A percentile compares a stretch with the other conserved stretches of the same genome.
phyloP scores from a whole-genome alignment of 1,284 basidiomycete genomes.

The Ceratobasidium theobromae region DNA sequence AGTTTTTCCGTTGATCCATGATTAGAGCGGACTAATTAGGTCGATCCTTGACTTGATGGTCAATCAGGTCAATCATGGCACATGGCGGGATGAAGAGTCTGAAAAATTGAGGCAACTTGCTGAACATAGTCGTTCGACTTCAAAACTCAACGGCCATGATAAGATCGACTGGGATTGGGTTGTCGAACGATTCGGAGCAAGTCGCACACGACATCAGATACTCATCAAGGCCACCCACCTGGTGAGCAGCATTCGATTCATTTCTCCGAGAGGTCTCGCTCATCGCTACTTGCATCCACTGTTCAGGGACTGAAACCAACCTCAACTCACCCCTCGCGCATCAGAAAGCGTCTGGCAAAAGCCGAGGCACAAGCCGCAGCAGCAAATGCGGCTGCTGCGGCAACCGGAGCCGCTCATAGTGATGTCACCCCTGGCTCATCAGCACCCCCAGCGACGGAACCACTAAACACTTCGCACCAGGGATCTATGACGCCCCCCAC shows the following conservation, averaged over 20 bases:
- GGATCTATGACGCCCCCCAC: conserved; percentile 23
- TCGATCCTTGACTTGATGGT: not conserved
- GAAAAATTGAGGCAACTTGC: conserved; percentile 30
- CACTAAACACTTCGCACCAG: not conserved
- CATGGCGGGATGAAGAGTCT: conserved; percentile 31
- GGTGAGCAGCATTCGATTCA: conserved; percentile 11
- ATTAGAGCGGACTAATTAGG: conserved; percentile 6
- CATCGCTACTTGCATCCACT: not conserved
- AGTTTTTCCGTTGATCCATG: conserved; percentile 28
- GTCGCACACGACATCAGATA: conserved; percentile 32
- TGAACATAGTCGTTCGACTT: conserved; percentile 24
- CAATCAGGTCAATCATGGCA: conserved; percentile 32
- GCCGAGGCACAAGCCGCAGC: conserved; percentile 25
- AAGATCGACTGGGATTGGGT: conserved; percentile 32
- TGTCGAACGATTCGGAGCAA: conserved; percentile 30
- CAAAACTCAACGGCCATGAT: conserved; percentile 20
- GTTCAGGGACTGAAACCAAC: conserved; percentile 24
- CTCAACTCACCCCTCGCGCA: conserved; percentile 29
- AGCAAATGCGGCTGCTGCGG: conserved; percentile 1
- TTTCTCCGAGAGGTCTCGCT: not conserved
- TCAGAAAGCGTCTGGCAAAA: conserved; percentile 29
- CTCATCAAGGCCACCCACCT: conserved; percentile 30
- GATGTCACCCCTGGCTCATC: conserved; percentile 21
- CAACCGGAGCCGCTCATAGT: not conserved
- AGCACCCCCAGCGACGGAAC: not conserved